phyloP scores from a whole-genome alignment of 2,329 filamentous ascomycete genomes.

The Trichoderma gracile region DNA sequence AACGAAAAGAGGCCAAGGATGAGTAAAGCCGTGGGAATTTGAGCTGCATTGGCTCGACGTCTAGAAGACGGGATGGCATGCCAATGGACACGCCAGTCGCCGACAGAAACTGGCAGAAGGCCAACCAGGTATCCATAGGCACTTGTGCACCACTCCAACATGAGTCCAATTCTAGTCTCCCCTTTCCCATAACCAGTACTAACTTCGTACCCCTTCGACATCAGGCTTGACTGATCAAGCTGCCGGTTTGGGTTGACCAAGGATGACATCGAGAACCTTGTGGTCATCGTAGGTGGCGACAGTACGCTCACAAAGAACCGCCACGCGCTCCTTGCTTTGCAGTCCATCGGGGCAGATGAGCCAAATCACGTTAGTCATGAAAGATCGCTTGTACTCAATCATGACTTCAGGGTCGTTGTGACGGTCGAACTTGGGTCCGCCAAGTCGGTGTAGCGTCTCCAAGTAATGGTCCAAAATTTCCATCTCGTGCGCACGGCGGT shows the following conservation, averaged over 20 bases:
- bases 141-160: background rate
- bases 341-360: slow-evolving; percentile 2
- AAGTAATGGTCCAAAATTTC: slow-evolving; percentile 13
- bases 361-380: slow-evolving; percentile 19
- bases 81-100: too few relatives aligned
- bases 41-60: too few relatives aligned
- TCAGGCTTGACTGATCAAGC: background rate
- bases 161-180: too few relatives aligned
- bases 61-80: too few relatives aligned
- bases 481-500: slow-evolving; percentile 14
- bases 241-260: slow-evolving; percentile 1
- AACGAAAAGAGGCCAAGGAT: too few relatives aligned
- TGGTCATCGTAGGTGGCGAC: slow-evolving; percentile 15
- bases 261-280: slow-evolving; percentile 16
- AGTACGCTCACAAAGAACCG: background rate
- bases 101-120: too few relatives aligned
- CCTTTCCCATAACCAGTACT: background rate
- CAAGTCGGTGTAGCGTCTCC: slow-evolving; percentile 11
- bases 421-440: slow-evolving; percentile 15
- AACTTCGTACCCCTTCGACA: background rate
- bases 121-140: too few relatives aligned
- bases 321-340: slow-evolving; percentile 6
- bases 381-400: slow-evolving; percentile 12
- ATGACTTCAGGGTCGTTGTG: slow-evolving; percentile 19
- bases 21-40: too few relatives aligned